Conservation (phyloP, 1,284 basidiomycete genomes). For the Sporisorium scitamineum region DNA sequence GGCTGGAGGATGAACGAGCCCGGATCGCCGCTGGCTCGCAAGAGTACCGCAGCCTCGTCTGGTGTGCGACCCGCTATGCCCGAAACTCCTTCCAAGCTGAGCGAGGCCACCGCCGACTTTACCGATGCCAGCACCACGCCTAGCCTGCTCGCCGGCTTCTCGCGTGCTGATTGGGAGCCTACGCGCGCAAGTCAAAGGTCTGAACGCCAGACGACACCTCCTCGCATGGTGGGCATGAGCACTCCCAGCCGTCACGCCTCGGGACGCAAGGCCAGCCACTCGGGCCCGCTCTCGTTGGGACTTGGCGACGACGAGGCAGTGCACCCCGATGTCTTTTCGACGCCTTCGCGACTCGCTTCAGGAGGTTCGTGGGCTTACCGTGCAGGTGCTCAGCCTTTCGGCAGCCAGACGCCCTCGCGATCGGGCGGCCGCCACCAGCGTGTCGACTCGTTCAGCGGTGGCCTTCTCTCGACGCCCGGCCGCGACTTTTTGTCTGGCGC, state of each 20-base stretch:
- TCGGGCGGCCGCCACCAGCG: conserved; percentile 44
- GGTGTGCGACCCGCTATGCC: conserved; percentile 42
- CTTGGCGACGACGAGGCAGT: conserved; percentile 39
- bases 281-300: conserved; percentile 36
- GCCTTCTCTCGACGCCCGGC: conserved; percentile 39
- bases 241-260: conserved; percentile 50
- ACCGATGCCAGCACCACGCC: conserved; percentile 47
- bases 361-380: conserved; percentile 48
- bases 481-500: conserved; percentile 48
- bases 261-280: conserved; percentile 40
- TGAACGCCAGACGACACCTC: conserved; percentile 38
- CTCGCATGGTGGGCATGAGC: conserved; percentile 39
- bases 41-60: conserved; percentile 51
- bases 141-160: conserved; percentile 47
- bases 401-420: conserved; percentile 46
- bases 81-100: conserved; percentile 39
- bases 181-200: conserved; percentile 22
- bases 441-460: conserved; percentile 49
- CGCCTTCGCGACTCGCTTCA: conserved; percentile 52
- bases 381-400: conserved; percentile 26
- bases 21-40: conserved; percentile 60
- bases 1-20: conserved; percentile 59
- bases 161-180: conserved; percentile 48
- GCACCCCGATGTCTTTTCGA: conserved; percentile 59
- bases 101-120: conserved; percentile 41